Conservation (phyloP, 1,139 yeast species). For the Blastobotrys apis region DNA sequence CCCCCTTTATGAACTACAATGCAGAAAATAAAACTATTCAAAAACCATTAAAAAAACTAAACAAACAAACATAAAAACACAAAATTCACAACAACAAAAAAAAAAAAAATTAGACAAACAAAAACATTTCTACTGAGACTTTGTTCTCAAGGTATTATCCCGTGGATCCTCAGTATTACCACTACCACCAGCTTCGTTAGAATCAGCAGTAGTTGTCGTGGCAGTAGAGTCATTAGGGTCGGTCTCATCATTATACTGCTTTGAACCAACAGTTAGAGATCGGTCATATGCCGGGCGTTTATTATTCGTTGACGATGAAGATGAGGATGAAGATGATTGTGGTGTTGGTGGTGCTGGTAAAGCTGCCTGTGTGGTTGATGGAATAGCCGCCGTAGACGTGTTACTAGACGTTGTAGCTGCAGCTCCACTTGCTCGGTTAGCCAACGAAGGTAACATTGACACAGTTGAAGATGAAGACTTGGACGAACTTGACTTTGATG, state of each 20-base stretch:
- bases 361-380: no score
- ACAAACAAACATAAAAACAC: neutral
- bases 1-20: no score
- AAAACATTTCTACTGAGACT: neutral
- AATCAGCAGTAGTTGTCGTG: neutral
- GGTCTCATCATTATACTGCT: neutral
- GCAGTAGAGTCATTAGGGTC: neutral
- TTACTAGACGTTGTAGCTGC: neutral
- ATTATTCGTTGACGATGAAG: neutral
- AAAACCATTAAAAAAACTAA: neutral
- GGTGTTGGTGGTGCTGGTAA: no score
- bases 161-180: neutral
- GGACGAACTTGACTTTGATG: neutral
- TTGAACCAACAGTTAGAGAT: neutral
- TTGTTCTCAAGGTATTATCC: neutral
- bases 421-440: conserved; percentile 16
- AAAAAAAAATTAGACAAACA: neutral
- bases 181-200: neutral
- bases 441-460: conserved; percentile 15
- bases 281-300: conserved; percentile 1
- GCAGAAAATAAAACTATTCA: no score
- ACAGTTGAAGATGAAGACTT: neutral
- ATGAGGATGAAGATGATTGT: neutral
- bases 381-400: no score
- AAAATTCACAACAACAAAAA: neutral